Evolutionary conservation across 345 rosid genomes (phyloP), one percentile per base, ranked within the genome.

Genomic region (Heritiera littoralis): DNA sequence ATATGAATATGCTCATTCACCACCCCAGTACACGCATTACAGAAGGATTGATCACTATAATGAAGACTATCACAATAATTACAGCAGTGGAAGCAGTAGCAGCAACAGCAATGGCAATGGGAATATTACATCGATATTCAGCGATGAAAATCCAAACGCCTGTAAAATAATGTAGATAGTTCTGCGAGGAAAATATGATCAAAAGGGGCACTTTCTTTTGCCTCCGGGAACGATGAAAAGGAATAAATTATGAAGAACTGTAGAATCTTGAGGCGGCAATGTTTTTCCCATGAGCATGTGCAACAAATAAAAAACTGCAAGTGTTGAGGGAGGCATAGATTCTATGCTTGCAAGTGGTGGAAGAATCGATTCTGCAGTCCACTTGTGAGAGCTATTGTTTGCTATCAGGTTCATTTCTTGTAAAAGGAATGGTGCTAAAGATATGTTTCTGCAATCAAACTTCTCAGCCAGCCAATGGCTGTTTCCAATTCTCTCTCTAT

Each of bases 131-230:
- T 88, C 92, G 9, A 87, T 90, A 28, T 92, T 92, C 72, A 90
- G 97, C 10, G 94, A 92, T 3, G 94, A 92, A 83, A 90, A 92
- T 79, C 97, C 92, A 7, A 87, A 92, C 77, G 91, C 94, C 15
- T 90, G 92, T 65, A 80, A 69, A 55, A 77, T 88, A 69, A 79
- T 84, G 86, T 90, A 89, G 79, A 81, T 66, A 74, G 7, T 15
- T 54, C 20, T 18, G 8, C 60, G 6, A 66, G 67, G 17, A 11
- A 48, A n/a, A 32, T 20, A 67, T 61, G 48, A 66, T n/a, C 61
- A 6, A 70, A 58, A 45, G 35, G 74, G 66, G 67, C 54, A 55
- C 51, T 60, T 67, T 86, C 69, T 75, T 77, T 76, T 45, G 72
- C 79, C 45, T 79, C 78, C 49, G 52, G 68, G 45, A 75, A 35